phyloP scores from a whole-genome alignment of 1,139 yeast species.

The Protomyces arabidopsidicola region DNA sequence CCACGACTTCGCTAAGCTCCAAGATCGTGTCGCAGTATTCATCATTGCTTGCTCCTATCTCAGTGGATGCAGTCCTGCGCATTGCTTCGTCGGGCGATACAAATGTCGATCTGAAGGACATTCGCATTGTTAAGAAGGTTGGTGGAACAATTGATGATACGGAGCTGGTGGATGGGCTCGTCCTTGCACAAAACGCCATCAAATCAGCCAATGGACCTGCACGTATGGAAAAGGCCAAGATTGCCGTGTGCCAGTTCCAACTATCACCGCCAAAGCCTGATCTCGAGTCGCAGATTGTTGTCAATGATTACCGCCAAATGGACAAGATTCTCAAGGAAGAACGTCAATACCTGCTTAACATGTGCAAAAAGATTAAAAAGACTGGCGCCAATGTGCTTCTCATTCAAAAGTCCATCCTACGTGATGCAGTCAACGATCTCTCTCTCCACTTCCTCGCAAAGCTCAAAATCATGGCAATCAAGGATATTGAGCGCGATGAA shows the following conservation, averaged over 20 bases:
- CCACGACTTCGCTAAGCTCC: conserved; percentile 86
- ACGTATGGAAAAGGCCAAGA: conserved; percentile 86
- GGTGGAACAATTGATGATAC: conserved; percentile 99
- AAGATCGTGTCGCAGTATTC: conserved; percentile 86
- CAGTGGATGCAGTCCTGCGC: conserved; percentile 87
- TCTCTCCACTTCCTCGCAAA: conserved; percentile 92
- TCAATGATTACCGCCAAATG: conserved; percentile 97
- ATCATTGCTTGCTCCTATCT: conserved; percentile 77
- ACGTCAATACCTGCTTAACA: conserved; percentile 86
- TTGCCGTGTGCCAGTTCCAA: conserved; percentile 92
- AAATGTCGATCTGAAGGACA: conserved; percentile 81
- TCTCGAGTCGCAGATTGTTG: conserved; percentile 95
- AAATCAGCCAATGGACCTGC: conserved; percentile 96
- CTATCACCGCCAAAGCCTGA: conserved; percentile 98
- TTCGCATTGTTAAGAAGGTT: conserved; percentile 82
- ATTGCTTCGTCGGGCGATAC: conserved; percentile 52
- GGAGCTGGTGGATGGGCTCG: conserved; percentile 86
- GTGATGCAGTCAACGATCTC: conserved; percentile 96
- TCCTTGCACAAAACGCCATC: conserved; percentile 81
- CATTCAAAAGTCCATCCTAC: conserved; percentile 87
- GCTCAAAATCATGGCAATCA: conserved; percentile 86
- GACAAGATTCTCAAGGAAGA: conserved; percentile 97
- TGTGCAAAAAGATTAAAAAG: conserved; percentile 93
- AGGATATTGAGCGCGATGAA: conserved; percentile 95
- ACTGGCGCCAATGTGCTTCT: conserved; percentile 91